These are phyloP conservation scores for Meyerozyma carpophila DNA, from an alignment of 1,139 yeast species.

Conservation along the genomic window DNA sequence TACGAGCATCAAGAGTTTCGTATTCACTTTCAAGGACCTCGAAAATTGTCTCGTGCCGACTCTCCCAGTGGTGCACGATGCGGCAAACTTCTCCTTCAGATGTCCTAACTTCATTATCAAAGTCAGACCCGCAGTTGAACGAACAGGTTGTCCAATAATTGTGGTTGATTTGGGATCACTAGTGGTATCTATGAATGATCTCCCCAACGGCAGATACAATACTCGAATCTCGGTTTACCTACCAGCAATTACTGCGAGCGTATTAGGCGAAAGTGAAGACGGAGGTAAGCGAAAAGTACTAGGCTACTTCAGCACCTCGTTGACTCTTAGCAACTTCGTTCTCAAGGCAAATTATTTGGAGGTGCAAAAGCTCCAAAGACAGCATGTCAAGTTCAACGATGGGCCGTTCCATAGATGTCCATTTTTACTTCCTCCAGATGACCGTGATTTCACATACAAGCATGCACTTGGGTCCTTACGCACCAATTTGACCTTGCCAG, in stretches of 20 bases:
- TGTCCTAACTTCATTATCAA: conserved; percentile 32
- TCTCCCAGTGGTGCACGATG: conserved; percentile 59
- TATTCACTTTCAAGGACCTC: conserved; percentile 60
- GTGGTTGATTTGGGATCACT: conserved; percentile 31
- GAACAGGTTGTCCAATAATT: conserved; percentile 15
- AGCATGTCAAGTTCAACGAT: conserved; percentile 66
- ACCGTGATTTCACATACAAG: conserved; percentile 40
- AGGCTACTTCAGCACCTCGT: conserved; percentile 44
- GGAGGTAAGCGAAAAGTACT: conserved; percentile 15
- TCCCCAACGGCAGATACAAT: conserved; percentile 64
- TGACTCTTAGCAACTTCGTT: conserved; percentile 55
- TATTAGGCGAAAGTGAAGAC: conserved; percentile 18
- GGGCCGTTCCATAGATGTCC: conserved; percentile 79
- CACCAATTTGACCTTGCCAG: conserved; percentile 63
- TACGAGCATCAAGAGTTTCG: conserved; percentile 43
- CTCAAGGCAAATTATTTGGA: conserved; percentile 47
- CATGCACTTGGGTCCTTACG: conserved; percentile 47
- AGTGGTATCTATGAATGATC: conserved; percentile 54
- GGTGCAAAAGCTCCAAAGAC: conserved; percentile 51
- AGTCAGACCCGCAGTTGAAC: conserved; percentile 15
- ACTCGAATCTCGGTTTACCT: conserved; percentile 46
- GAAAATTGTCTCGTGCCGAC: conserved; percentile 68
- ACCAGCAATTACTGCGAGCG: conserved; percentile 35
- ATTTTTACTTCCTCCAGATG: conserved; percentile 53
- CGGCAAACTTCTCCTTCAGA: conserved; percentile 52